Percentiles rank a stretch among this genome's conserved stretches.
phyloP scores from a whole-genome alignment of 2,329 filamentous ascomycete genomes.

The Chaetomium strumarium region DNA sequence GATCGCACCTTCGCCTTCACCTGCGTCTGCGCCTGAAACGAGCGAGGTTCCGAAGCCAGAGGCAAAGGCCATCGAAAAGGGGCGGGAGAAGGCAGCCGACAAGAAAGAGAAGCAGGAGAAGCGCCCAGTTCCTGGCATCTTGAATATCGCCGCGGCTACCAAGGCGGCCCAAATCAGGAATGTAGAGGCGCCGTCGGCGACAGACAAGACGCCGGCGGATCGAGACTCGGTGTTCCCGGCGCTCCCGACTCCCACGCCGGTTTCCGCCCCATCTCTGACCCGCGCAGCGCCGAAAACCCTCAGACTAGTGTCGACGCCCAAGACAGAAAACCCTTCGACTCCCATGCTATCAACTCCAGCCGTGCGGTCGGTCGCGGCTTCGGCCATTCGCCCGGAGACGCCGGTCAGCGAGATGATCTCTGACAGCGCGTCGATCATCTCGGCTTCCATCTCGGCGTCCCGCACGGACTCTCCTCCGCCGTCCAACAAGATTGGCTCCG shows the following conservation, averaged over 20 bases:
- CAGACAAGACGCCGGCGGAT: conserved; percentile 33
- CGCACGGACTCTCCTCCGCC: conserved; percentile 67
- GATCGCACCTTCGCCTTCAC: conserved; percentile 8
- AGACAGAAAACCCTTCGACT: conserved; percentile 47
- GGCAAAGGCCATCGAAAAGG: conserved; percentile 22
- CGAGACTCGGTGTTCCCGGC: conserved; percentile 44
- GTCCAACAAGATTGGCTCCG: conserved; percentile 59
- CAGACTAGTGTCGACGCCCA: conserved; percentile 63
- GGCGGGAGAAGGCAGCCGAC: conserved; percentile 5
- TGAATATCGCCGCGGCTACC: conserved; percentile 47
- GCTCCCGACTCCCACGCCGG: conserved; percentile 42
- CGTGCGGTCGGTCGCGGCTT: conserved; percentile 27
- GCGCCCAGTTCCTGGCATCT: conserved; percentile 36
- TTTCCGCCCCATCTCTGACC: conserved; percentile 47
- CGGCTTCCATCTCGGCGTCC: conserved; percentile 61
- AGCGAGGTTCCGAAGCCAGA: conserved; percentile 21
- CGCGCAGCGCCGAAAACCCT: conserved; percentile 58
- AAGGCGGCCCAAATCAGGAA: conserved; percentile 32
- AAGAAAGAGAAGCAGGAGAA: conserved; percentile 27
- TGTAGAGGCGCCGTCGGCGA: conserved; percentile 27
- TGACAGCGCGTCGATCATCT: conserved; percentile 71
- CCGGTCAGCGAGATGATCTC: conserved; percentile 68
- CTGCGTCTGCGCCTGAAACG: conserved; percentile 22
- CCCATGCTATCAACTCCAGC: conserved; percentile 18
- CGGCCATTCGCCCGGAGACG: conserved; percentile 53